A percentile compares a stretch with the other conserved stretches of the same genome.
Conservation (phyloP, 2,329 filamentous ascomycete genomes). For the Cladosporium austrohemisphaericum region DNA sequence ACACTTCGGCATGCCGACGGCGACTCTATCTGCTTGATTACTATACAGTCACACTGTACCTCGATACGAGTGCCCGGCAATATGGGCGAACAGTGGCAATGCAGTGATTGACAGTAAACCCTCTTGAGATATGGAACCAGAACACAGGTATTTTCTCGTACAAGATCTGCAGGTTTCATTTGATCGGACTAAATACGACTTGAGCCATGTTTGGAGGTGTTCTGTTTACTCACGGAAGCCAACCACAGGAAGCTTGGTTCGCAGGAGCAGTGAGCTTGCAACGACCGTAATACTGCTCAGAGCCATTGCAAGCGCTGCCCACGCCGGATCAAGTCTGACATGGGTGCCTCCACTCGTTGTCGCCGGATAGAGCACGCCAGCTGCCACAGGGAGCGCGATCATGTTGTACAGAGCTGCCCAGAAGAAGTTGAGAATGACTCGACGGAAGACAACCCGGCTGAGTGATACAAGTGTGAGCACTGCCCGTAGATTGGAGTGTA, state of each 20-base stretch:
- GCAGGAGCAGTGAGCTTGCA: constrained; percentile 70
- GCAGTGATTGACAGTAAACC: too few species aligned
- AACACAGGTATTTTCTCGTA: too few species aligned
- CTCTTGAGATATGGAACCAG: too few species aligned
- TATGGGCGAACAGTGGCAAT: too few species aligned
- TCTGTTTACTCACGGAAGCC: constrained; percentile 34
- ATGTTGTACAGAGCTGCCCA: constrained; percentile 85
- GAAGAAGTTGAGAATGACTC: constrained; percentile 79
- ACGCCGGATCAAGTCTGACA: constrained; percentile 69
- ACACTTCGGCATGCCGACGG: neutral
- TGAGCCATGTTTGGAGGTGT: too few species aligned
- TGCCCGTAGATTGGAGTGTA: constrained; percentile 61
- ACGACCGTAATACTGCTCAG: constrained; percentile 88
- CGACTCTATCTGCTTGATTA: neutral
- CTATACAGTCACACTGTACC: too few species aligned
- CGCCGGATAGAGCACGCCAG: constrained; percentile 70
- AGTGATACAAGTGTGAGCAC: constrained; percentile 72
- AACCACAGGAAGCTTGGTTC: constrained; percentile 44
- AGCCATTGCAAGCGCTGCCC: constrained; percentile 91
- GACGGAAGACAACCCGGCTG: constrained; percentile 66
- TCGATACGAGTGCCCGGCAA: too few species aligned
- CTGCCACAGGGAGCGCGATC: constrained; percentile 73
- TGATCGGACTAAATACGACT: too few species aligned
- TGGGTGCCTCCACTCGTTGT: constrained; percentile 44
- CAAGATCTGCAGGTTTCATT: too few species aligned